Evolutionary conservation across 768 basidiomycete species (phyloP).

Genomic region (Podaxis sp.): DNA sequence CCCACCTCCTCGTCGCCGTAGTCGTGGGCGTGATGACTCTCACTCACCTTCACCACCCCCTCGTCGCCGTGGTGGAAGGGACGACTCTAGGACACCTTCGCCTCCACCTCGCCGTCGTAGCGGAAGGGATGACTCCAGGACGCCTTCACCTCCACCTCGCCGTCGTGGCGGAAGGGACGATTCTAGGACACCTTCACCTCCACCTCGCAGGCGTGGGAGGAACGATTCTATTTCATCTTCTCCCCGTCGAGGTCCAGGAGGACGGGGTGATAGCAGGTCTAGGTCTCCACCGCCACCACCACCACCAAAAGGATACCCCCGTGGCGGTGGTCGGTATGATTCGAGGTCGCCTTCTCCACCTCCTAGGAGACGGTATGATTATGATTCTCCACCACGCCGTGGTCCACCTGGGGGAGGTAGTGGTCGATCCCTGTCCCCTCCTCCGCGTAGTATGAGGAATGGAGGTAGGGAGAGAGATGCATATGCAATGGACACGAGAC

Average conservation of each 20-base stretch:
- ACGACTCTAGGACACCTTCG: slow-evolving; percentile 11
- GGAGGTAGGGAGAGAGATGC: background rate
- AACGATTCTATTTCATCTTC: slow-evolving; percentile 12
- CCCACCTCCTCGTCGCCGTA: background rate
- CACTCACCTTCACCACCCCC: slow-evolving; percentile 16
- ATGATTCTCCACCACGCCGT: slow-evolving; percentile 13
- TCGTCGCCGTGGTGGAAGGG: slow-evolving; percentile 11
- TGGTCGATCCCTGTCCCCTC: slow-evolving; percentile 14
- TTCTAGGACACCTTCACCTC: slow-evolving; percentile 21
- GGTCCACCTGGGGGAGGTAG: slow-evolving; percentile 1
- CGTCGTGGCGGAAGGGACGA: slow-evolving; percentile 9
- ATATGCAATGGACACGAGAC: slow-evolving; percentile 13
- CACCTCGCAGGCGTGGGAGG: slow-evolving; percentile 23
- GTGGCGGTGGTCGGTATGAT: background rate
- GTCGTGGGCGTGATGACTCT: slow-evolving; percentile 19
- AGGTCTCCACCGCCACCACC: slow-evolving; percentile 17
- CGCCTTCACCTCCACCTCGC: slow-evolving; percentile 15
- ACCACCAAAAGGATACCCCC: background rate
- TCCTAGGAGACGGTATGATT: slow-evolving; percentile 14
- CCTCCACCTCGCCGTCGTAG: slow-evolving; percentile 6
- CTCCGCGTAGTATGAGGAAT: slow-evolving; percentile 3
- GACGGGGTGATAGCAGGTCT: slow-evolving; percentile 13
- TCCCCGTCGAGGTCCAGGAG: slow-evolving; percentile 11
- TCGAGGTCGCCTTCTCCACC: slow-evolving; percentile 11
- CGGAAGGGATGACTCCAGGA: slow-evolving; percentile 21